phyloP scores from a whole-genome alignment of 768 basidiomycete genomes.

The Termitomyces sp. region DNA sequence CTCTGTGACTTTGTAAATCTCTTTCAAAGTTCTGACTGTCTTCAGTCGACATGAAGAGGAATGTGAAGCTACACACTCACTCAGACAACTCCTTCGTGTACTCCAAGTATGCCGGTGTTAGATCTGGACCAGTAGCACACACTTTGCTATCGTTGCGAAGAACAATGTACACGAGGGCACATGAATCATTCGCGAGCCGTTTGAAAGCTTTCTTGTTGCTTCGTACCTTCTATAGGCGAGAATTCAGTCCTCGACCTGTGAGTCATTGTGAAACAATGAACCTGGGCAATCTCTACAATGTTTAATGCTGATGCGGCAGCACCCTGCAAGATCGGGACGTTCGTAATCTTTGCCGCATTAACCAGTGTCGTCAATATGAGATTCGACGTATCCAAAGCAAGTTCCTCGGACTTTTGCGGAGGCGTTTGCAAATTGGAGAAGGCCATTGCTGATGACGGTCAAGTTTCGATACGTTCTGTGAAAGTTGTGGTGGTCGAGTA shows the following conservation, averaged over 20 bases:
- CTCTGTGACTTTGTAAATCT: background rate
- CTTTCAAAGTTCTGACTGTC: background rate
- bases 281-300: slow-evolving; percentile 3
- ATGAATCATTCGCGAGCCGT: slow-evolving; percentile 5
- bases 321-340: background rate
- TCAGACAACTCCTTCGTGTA: background rate
- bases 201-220: slow-evolving; percentile 8
- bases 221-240: background rate
- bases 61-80: background rate
- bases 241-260: background rate
- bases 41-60: background rate
- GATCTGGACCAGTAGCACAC: background rate
- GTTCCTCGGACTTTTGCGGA: too few species aligned
- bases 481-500: too few species aligned
- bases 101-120: background rate
- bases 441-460: too few species aligned
- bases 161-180: slow-evolving; percentile 8
- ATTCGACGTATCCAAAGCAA: background rate
- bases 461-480: too few species aligned
- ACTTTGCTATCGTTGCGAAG: background rate
- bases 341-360: background rate
- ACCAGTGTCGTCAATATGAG: slow-evolving; percentile 1
- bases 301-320: slow-evolving; percentile 3
- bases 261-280: background rate
- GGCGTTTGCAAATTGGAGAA: too few species aligned